Conservation (phyloP, 2,329 filamentous ascomycete genomes). For the Aspergillus sp. region DNA sequence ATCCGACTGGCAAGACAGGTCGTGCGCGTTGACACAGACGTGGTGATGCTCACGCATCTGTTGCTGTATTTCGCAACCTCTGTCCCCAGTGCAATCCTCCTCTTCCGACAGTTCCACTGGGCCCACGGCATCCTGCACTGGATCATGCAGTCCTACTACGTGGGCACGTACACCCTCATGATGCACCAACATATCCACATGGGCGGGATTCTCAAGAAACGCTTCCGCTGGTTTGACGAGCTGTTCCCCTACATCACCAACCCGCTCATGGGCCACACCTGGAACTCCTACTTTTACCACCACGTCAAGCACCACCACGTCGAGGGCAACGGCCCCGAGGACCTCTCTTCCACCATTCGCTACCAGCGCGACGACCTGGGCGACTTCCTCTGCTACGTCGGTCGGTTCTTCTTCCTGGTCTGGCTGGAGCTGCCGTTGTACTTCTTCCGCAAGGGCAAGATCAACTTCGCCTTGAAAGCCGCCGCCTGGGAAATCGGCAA, state of each 20-base stretch:
- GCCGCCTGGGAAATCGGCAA: conserved; percentile 61
- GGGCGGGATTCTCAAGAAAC: conserved; percentile 62
- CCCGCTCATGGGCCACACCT: conserved; percentile 77
- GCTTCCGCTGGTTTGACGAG: conserved; percentile 57
- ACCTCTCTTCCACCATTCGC: conserved; percentile 71
- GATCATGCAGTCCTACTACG: conserved; percentile 64
- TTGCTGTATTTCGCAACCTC: conserved; percentile 68
- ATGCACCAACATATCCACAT: conserved; percentile 84
- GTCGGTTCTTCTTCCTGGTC: conserved; percentile 68
- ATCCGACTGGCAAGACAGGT: conserved; percentile 53
- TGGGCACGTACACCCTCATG: conserved; percentile 74
- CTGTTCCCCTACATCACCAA: conserved; percentile 71
- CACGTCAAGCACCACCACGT: conserved; percentile 85
- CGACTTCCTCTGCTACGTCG: conserved; percentile 70
- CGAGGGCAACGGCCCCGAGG: conserved; percentile 73
- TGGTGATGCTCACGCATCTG: conserved; percentile 75
- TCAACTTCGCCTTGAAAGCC: conserved; percentile 52
- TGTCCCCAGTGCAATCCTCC: conserved; percentile 63
- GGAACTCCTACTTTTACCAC: conserved; percentile 83
- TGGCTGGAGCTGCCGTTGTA: conserved; percentile 75
- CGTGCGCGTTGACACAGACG: conserved; percentile 67
- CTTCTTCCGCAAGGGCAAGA: conserved; percentile 64
- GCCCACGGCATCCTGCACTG: conserved; percentile 65
- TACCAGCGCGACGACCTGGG: conserved; percentile 68
- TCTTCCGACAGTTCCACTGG: conserved; percentile 66